These are phyloP conservation scores for Mollisiaceae sp. DNA, from an alignment of 2,329 filamentous ascomycete species.

Conservation along the genomic window DNA sequence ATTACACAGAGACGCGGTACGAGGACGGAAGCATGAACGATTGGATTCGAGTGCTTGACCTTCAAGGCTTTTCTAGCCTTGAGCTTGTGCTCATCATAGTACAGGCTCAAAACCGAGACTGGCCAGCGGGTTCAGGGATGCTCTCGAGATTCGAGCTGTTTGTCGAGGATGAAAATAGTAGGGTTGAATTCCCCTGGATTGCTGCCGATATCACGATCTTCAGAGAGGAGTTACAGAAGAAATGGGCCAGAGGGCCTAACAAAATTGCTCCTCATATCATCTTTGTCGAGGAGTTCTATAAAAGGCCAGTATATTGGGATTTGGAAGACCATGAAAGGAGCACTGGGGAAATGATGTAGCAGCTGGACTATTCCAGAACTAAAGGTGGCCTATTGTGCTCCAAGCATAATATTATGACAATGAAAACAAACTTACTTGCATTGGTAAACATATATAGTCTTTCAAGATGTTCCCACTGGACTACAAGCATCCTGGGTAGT, in stretches of 20 bases:
- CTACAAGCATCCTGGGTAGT: not conserved
- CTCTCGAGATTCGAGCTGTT: not conserved
- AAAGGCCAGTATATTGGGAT: conserved; percentile 1
- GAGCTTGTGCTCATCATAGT: not conserved
- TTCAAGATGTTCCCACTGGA: not conserved
- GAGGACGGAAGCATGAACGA: not conserved
- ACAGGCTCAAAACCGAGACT: not conserved
- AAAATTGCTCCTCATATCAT: not conserved
- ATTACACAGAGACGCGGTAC: not conserved
- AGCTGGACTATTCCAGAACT: no score
- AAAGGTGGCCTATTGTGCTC: no score
- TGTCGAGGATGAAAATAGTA: not conserved
- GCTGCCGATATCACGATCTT: not conserved
- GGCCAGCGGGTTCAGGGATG: not conserved
- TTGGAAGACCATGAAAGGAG: not conserved
- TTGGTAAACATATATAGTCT: no score
- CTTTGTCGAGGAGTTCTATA: conserved; percentile 6
- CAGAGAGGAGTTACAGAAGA: not conserved
- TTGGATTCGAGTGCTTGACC: not conserved
- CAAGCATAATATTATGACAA: no score
- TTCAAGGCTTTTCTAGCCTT: not conserved
- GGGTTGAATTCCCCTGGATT: not conserved
- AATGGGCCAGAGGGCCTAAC: not conserved
- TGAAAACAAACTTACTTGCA: no score
- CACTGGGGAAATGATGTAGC: no score